These are phyloP conservation scores for Knoxdaviesia proteae DNA, from an alignment of 2,329 filamentous ascomycete genomes.

Conservation along the genomic window DNA sequence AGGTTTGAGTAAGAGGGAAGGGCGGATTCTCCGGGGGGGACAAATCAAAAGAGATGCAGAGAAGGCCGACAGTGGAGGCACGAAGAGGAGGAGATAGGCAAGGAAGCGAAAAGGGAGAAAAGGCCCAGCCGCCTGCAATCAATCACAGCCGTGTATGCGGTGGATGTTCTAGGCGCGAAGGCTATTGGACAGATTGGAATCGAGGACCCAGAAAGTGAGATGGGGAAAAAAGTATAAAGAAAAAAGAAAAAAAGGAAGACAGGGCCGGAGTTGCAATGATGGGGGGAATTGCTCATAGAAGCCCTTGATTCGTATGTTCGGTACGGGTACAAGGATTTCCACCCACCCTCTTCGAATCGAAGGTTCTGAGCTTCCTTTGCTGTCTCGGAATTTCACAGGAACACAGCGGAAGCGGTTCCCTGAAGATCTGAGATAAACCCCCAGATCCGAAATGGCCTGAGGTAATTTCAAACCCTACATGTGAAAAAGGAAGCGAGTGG, in stretches of 20 bases:
- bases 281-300: neutral
- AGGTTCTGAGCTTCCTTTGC: too few species aligned
- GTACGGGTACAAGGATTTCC: too few species aligned
- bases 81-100: neutral
- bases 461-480: too few species aligned
- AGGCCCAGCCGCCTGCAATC: neutral
- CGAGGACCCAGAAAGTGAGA: neutral
- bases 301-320: neutral
- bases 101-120: neutral
- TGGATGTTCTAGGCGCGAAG: neutral
- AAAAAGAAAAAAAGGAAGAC: neutral
- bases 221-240: neutral
- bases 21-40: neutral
- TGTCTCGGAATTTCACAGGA: too few species aligned
- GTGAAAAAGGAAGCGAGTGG: neutral
- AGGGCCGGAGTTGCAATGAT: neutral
- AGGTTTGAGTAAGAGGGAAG: too few species aligned
- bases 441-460: too few species aligned
- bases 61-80: neutral
- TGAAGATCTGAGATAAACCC: neutral
- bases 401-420: neutral
- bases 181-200: neutral
- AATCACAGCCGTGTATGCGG: neutral
- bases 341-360: too few species aligned
- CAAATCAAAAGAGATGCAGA: neutral